These are phyloP conservation scores for Stagonosporopsis chrysanthemi DNA, from an alignment of 2,329 filamentous ascomycete species.

Conservation along the genomic window DNA sequence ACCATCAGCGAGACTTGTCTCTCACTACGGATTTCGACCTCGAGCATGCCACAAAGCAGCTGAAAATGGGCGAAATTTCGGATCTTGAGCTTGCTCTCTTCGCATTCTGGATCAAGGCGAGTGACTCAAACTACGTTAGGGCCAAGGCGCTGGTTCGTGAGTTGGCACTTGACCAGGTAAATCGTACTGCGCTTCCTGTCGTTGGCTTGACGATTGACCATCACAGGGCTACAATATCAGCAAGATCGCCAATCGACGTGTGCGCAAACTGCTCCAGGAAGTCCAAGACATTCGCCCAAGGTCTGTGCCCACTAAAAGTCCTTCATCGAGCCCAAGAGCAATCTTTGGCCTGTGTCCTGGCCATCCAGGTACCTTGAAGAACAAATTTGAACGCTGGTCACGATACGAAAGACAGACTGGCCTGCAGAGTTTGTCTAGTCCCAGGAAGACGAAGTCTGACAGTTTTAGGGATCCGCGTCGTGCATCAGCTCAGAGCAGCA, in stretches of 20 bases:
- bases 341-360: not conserved
- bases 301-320: constrained; percentile 1
- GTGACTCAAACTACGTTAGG: constrained; percentile 28
- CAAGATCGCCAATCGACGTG: constrained; percentile 21
- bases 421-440: not conserved
- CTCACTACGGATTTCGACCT: constrained; percentile 22
- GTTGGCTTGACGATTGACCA: not conserved
- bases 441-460: constrained; percentile 7
- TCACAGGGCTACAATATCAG: constrained; percentile 29
- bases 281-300: constrained; percentile 19
- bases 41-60: constrained; percentile 22
- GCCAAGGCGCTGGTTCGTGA: constrained; percentile 40
- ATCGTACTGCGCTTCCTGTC: not conserved
- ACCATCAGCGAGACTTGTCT: constrained; percentile 11
- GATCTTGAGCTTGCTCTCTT: constrained; percentile 37
- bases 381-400: not conserved
- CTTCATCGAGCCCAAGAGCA: not conserved
- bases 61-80: constrained; percentile 36
- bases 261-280: constrained; percentile 26
- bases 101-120: constrained; percentile 34
- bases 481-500: not conserved
- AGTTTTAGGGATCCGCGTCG: constrained; percentile 6
- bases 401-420: not conserved
- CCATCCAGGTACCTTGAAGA: not conserved
- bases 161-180: constrained; percentile 37